Percentiles rank a stretch among this genome's conserved stretches.
Conservation (phyloP, 805 yeast genomes). For the Barnettozyma vustinii region DNA sequence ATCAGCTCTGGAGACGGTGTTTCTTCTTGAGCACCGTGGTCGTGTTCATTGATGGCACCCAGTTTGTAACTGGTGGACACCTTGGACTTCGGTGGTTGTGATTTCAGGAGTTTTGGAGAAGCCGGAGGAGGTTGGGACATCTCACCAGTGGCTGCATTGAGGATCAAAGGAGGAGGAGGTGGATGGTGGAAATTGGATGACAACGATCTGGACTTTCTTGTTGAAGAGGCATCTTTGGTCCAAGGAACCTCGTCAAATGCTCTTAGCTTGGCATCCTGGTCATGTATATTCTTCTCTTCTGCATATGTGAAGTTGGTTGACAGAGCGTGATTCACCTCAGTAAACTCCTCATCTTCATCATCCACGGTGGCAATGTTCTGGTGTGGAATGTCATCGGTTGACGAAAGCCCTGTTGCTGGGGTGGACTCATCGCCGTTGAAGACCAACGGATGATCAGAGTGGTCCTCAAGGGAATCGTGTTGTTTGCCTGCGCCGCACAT, state of each 20-base stretch:
- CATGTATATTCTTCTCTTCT: slow-evolving; percentile 59
- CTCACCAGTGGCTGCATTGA: slow-evolving; percentile 20
- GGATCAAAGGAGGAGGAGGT: slow-evolving; percentile 32
- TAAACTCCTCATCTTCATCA: slow-evolving; percentile 18
- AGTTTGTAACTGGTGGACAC: slow-evolving; percentile 33
- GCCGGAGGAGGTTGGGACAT: slow-evolving; percentile 20
- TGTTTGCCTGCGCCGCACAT: slow-evolving; percentile 5
- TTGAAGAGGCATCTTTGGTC: slow-evolving; percentile 19
- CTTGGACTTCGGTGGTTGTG: slow-evolving; percentile 3
- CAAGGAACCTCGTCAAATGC: slow-evolving; percentile 40
- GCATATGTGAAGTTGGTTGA: slow-evolving; percentile 59
- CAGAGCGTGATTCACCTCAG: slow-evolving; percentile 17
- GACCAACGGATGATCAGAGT: slow-evolving; percentile 1
- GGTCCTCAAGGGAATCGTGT: neutral
- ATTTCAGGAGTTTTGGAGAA: slow-evolving; percentile 7
- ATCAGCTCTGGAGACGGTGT: slow-evolving; percentile 65
- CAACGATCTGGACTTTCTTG: slow-evolving; percentile 30
- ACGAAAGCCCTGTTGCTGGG: neutral
- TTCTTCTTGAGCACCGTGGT: slow-evolving; percentile 49
- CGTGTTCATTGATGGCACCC: slow-evolving; percentile 42
- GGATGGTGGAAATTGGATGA: slow-evolving; percentile 32
- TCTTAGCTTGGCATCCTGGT: slow-evolving; percentile 59
- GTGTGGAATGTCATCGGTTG: neutral
- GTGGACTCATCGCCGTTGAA: neutral
- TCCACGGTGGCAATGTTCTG: slow-evolving; percentile 4